Conservation (phyloP, 2,329 filamentous ascomycete genomes). For the Akanthomyces dipterigenus region DNA sequence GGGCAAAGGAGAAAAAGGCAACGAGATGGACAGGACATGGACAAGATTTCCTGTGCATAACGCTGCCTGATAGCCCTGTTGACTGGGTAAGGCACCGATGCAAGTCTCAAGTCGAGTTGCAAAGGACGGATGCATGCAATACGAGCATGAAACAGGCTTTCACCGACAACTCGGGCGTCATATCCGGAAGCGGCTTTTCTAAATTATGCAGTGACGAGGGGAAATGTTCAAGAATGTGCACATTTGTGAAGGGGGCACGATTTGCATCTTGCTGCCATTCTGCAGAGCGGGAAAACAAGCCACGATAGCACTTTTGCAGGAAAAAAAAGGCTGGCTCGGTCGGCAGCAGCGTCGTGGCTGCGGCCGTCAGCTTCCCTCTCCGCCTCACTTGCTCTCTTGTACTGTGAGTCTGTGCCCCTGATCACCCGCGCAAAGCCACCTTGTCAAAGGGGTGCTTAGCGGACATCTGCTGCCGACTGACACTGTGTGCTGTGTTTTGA, state of each 20-base stretch:
- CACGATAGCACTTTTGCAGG: neutral
- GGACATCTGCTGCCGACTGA: neutral
- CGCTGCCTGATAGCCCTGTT: neutral
- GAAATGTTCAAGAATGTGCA: neutral
- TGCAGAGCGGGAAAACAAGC: neutral
- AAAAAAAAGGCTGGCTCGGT: too few relatives aligned
- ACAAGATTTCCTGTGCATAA: neutral
- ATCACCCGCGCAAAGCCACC: neutral
- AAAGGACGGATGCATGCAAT: neutral
- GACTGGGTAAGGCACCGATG: conserved; percentile 4
- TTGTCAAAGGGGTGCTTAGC: neutral
- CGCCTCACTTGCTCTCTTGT: neutral
- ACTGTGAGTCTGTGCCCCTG: too few relatives aligned
- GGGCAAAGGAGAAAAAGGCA: neutral
- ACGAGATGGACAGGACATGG: neutral
- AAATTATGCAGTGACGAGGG: neutral
- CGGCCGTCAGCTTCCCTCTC: neutral
- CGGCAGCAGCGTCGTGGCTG: neutral
- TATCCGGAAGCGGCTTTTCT: neutral
- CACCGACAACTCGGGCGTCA: neutral
- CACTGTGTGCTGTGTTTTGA: neutral
- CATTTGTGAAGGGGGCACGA: neutral
- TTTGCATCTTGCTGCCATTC: neutral
- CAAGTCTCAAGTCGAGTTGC: neutral
- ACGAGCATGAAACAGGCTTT: neutral